Base-by-base conservation (phyloP, 768 basidiomycete genomes). In the Artomyces pyxidatus region DNA sequence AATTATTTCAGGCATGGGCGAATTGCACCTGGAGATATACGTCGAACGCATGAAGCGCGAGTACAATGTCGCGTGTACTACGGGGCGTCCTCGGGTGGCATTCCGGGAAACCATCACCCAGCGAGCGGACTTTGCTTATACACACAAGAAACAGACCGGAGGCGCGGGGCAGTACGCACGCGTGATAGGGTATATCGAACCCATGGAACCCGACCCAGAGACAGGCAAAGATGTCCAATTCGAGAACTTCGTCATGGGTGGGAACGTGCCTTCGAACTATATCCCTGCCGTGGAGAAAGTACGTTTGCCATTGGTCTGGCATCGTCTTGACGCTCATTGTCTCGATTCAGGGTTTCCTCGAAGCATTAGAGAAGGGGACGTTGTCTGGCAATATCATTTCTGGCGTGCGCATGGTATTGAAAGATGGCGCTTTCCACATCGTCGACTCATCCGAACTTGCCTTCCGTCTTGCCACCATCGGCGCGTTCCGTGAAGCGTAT, bases 1-100 rank as follows among this genome's bases (percentile, higher is more conserved):
- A 14, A 98, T 99, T 66, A 97, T 99, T 56, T 97, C 94, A 26
- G 96, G 96, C 19, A 99, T 99, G 96, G 96, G 96, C 22, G 96
- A 99, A 66, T 80, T 99, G 16, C 96, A 99, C 63, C 78, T 99
- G 21, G 96, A 99, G 62, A 95, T 99, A 61, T 98, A 99, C 68
- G 93, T 97, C 52, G 96, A 99, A 64, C 90, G 96, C 35, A 97
- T 99, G 93, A 85, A 83, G 58, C 88, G 96, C 45, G 96, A 99
- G 68, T 99, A 99, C 68, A 88, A 88, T 48, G 89, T 92, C 17
- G 83, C 89, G 37, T 96, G 92, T 61, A 75, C 81, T 14, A 97
- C 95, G 6, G 95, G 95, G 51, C 94, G 93, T 66, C 96, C 96
- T 11, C 87, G 87, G 19, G 96, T 99, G 41, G 93, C 93, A 3